Evolutionary conservation across 75 land plant genomes (phyloP).

Genomic region (Ceratopteris richardii): DNA sequence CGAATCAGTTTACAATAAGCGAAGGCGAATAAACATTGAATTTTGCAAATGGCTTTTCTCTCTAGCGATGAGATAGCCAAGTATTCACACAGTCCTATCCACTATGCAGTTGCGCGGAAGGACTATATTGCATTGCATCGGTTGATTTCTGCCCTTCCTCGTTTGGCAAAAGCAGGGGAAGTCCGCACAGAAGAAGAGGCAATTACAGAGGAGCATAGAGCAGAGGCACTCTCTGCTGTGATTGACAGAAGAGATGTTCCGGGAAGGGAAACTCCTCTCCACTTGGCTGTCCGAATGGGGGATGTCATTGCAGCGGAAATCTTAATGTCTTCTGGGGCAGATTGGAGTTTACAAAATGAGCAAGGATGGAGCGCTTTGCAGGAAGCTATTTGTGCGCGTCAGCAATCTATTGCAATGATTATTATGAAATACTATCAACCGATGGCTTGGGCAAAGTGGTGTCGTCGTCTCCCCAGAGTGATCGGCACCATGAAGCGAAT

Average conservation of each 20-base stretch:
- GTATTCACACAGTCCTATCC: slow-evolving; percentile 62
- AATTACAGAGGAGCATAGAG: slow-evolving; percentile 42
- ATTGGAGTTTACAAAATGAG: too few relatives aligned
- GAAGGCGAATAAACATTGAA: not conserved
- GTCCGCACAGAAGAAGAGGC: slow-evolving; percentile 39
- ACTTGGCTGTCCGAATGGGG: slow-evolving; percentile 46
- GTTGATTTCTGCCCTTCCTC: slow-evolving; percentile 36
- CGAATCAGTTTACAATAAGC: not conserved
- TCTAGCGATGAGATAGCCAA: slow-evolving; percentile 5
- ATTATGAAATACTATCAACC: slow-evolving; percentile 64
- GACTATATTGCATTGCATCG: slow-evolving; percentile 40
- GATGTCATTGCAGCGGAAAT: slow-evolving; percentile 38
- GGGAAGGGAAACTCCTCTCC: slow-evolving; percentile 54
- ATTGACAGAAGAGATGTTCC: slow-evolving; percentile 70
- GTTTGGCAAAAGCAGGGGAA: slow-evolving; percentile 33
- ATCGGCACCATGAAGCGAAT: slow-evolving; percentile 53
- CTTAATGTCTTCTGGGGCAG: slow-evolving; percentile 48
- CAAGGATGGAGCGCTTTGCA: too few relatives aligned
- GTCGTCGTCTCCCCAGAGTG: slow-evolving; percentile 58
- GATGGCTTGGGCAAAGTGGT: slow-evolving; percentile 79
- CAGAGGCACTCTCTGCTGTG: slow-evolving; percentile 44
- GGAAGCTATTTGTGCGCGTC: slow-evolving; percentile 53
- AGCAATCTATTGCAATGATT: slow-evolving; percentile 50
- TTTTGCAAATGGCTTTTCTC: not conserved
- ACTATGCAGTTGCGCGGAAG: slow-evolving; percentile 34